Base-by-base conservation (phyloP, 306 rosid species). In the Dalbergia cochinchinensis region DNA sequence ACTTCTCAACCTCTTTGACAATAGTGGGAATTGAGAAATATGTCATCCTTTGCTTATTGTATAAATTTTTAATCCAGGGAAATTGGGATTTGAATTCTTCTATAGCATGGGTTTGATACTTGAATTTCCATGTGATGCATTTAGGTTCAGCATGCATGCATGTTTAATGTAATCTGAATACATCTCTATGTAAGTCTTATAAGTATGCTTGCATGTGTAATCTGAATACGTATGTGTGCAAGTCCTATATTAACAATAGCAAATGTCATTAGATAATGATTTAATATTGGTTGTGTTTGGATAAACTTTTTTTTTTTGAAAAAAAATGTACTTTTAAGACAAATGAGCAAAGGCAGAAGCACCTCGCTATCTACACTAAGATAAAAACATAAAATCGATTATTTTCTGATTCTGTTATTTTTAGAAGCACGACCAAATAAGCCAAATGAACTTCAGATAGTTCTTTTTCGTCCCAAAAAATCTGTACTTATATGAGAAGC, bases 1-100 rank as follows among this genome's bases (percentile, higher is more conserved):
- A 78, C 31, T 71, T 39, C 48, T 80, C 61, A 48, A 54, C 58
- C 61, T 62, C 10, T 42, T 48, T 48, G 54, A 11, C 54, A 48
- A 11, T 48, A 11, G 11, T 48, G 54, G 54, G 5, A 48, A 12
- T 11, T 48, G 54, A 48, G 31, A 77, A 71, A 55, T 50, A 64
- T 47, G 55, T 65, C 74, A 65, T 65, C n/a, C 7, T 50, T 8
- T 13, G 31, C 41, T 50, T 51, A 53, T 42, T 42, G 1, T 20
- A 48, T 42, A 54, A 15, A 20, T 7, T 50, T 51, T 48, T 53
- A 22, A 72, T 50, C 51, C 47, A 4, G 44, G 20, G 13, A 47
- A 35, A 67, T 44, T 34, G 19, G 11, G 51, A 47, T 81, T 20
- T 37, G 20, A 50, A 22, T 35, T 75, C 47, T 39, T 22, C 35